Conservation (phyloP, 2,329 filamentous ascomycete species). For the Exserohilum turcica region DNA sequence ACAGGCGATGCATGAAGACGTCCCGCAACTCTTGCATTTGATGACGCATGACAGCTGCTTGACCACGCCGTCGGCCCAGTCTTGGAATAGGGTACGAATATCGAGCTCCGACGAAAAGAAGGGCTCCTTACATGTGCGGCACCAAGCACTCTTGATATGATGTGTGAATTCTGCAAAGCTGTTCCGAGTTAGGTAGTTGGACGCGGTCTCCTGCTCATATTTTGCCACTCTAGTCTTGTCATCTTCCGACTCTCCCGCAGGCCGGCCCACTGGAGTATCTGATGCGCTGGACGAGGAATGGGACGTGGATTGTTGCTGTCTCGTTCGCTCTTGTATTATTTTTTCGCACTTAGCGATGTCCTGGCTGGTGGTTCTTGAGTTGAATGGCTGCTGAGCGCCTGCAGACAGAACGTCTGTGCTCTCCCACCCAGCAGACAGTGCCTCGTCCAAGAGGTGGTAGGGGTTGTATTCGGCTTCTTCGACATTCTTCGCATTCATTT, state of each 20-base stretch:
- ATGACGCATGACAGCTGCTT: slow-evolving; percentile 16
- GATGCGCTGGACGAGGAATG: not conserved
- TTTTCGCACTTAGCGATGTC: slow-evolving; percentile 13
- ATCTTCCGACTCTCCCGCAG: not conserved
- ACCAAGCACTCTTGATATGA: slow-evolving; percentile 17
- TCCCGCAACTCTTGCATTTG: slow-evolving; percentile 24
- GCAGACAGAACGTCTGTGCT: not conserved
- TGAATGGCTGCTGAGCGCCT: not conserved
- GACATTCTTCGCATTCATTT: not conserved
- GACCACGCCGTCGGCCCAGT: slow-evolving; percentile 18
- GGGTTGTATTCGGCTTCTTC: not conserved
- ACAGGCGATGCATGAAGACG: slow-evolving; percentile 26
- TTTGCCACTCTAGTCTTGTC: not conserved
- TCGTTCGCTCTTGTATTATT: not conserved
- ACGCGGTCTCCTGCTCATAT: slow-evolving; percentile 7
- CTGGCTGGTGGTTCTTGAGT: slow-evolving; percentile 9
- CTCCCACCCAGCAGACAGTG: slow-evolving; percentile 14
- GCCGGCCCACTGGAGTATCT: not conserved
- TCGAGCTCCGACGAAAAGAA: slow-evolving; percentile 18
- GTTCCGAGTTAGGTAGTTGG: not conserved
- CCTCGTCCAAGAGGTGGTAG: not conserved
- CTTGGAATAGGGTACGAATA: slow-evolving; percentile 16
- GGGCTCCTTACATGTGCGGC: slow-evolving; percentile 14
- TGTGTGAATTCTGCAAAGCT: slow-evolving; percentile 17
- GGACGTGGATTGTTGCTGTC: not conserved